Percentiles rank a stretch among this genome's conserved stretches.
Conservation (phyloP, 139 green algal genomes). For the Nannochloris sp. region DNA sequence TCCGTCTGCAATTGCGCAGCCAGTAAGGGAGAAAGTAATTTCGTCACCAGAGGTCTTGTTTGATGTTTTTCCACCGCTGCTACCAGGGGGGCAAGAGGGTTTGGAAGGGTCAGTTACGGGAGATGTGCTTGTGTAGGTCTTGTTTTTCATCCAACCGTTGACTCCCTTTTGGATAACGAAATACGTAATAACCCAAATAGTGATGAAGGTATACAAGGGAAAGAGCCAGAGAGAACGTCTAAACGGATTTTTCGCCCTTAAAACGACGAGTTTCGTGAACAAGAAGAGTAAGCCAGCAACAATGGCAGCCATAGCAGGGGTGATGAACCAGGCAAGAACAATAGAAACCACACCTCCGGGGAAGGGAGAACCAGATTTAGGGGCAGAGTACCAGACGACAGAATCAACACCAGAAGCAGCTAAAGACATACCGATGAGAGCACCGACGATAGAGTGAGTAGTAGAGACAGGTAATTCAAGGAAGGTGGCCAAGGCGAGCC, state of each 20-base stretch:
- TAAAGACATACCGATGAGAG: slow-evolving; percentile 24
- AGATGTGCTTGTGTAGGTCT: slow-evolving; percentile 4
- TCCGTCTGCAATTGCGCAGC: slow-evolving; percentile 4
- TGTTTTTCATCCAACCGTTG: slow-evolving; percentile 18
- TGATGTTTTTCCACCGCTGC: neutral
- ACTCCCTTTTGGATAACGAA: slow-evolving; percentile 59
- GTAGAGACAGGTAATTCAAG: slow-evolving; percentile 46
- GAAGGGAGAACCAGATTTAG: slow-evolving; percentile 29
- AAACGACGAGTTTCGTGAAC: slow-evolving; percentile 8
- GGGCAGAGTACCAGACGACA: slow-evolving; percentile 2
- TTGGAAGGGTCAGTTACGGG: neutral
- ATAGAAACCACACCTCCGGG: slow-evolving; percentile 33
- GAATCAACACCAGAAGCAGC: slow-evolving; percentile 5
- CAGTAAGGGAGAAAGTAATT: neutral
- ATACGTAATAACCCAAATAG: slow-evolving; percentile 44
- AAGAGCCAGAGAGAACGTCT: slow-evolving; percentile 1
- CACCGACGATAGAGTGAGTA: slow-evolving; percentile 37
- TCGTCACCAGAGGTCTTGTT: neutral
- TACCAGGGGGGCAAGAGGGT: neutral
- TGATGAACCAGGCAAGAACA: slow-evolving; percentile 51
- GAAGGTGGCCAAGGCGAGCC: slow-evolving; percentile 42
- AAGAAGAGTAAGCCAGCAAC: slow-evolving; percentile 19
- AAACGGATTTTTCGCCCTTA: neutral
- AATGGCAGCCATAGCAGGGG: slow-evolving; percentile 26
- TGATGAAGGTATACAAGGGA: slow-evolving; percentile 26